Conservation (phyloP, 345 rosid genomes). For the Gynandropsis gynandra region DNA sequence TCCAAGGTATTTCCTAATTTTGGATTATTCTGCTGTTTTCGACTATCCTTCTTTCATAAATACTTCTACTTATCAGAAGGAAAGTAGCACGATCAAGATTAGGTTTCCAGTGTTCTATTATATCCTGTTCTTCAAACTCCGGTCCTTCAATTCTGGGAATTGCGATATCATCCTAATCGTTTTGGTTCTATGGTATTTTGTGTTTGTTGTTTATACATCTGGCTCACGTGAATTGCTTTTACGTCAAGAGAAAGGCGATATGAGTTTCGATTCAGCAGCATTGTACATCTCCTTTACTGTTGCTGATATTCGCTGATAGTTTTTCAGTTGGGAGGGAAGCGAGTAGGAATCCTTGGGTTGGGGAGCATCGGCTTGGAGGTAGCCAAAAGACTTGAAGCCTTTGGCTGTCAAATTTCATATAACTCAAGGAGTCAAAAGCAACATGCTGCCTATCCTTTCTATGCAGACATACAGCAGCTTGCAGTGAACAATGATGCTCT, state of each 20-base stretch:
- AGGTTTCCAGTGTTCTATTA: too few relatives aligned
- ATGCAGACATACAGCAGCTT: constrained; percentile 25
- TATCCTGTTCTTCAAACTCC: too few relatives aligned
- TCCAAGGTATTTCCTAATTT: constrained; percentile 24
- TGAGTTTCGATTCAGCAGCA: neutral
- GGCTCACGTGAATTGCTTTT: too few relatives aligned
- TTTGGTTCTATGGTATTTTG: too few relatives aligned
- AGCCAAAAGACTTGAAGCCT: constrained; percentile 25
- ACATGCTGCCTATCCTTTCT: constrained; percentile 29
- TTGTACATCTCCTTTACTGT: neutral
- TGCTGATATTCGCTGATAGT: neutral
- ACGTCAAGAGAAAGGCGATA: too few relatives aligned
- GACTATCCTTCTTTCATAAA: neutral
- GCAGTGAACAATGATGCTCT: constrained; percentile 35
- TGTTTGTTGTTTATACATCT: neutral
- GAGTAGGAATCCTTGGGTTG: constrained; percentile 44
- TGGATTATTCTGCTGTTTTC: neutral
- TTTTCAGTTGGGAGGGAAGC: constrained; percentile 38
- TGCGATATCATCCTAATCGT: too few relatives aligned
- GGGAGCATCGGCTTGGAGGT: constrained; percentile 36
- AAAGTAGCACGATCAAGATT: too few relatives aligned
- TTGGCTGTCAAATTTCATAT: constrained; percentile 38
- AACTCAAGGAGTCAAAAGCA: constrained; percentile 35
- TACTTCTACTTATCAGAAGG: too few relatives aligned
- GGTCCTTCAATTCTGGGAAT: too few relatives aligned